Percentiles rank a stretch among this genome's conserved stretches.
These are phyloP conservation scores for Mycosarcoma mackinlayi DNA, from an alignment of 1,284 basidiomycete species.

Conservation along the genomic window DNA sequence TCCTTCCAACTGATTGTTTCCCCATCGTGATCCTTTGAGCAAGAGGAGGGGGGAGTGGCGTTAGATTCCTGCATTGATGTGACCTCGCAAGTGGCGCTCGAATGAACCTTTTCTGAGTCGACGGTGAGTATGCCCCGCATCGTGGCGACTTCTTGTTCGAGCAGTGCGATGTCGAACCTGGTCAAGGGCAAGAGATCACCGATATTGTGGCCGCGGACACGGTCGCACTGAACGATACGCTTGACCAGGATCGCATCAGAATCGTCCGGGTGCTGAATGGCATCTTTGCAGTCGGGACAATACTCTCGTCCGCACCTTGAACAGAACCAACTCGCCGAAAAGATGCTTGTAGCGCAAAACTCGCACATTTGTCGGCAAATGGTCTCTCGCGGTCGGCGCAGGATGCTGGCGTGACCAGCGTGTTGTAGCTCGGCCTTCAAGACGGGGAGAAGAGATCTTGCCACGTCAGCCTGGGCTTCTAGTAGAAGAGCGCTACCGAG, in stretches of 20 bases:
- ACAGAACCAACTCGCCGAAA: conserved; percentile 89
- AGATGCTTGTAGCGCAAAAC: conserved; percentile 90
- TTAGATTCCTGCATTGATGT: neutral
- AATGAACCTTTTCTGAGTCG: neutral
- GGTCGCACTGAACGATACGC: conserved; percentile 41
- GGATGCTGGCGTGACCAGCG: conserved; percentile 12
- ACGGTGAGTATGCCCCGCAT: conserved; percentile 69
- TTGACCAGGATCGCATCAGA: conserved; percentile 13
- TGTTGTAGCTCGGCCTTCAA: conserved; percentile 41
- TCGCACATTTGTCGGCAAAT: conserved; percentile 71
- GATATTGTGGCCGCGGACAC: conserved; percentile 38
- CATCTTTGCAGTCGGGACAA: conserved; percentile 83
- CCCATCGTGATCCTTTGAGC: neutral
- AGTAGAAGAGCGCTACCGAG: conserved; percentile 12
- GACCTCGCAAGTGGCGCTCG: neutral
- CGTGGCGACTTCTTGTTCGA: conserved; percentile 77
- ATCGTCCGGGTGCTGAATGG: conserved; percentile 70
- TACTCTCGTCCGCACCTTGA: conserved; percentile 87
- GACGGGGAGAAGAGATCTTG: conserved; percentile 28
- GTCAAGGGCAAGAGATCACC: conserved; percentile 80
- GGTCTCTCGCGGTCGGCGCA: conserved; percentile 41
- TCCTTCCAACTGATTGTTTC: conserved; percentile 24
- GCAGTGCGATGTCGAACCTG: conserved; percentile 75
- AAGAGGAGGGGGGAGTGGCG: neutral
- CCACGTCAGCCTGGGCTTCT: conserved; percentile 16